Evolutionary conservation across 768 basidiomycete genomes (phyloP).

Genomic region (Russula foetens): DNA sequence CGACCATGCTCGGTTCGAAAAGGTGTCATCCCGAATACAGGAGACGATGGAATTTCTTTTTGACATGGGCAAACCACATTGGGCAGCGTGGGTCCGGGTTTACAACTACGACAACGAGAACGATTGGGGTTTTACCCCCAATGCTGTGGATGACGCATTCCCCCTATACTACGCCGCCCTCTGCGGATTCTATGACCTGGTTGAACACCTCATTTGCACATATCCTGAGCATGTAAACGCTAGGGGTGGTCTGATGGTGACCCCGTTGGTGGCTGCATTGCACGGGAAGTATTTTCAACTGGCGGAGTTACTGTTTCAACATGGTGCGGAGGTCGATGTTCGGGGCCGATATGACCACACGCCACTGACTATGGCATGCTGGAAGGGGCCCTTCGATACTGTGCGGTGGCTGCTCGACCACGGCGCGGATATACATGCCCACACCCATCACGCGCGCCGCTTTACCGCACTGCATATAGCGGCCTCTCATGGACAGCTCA

Average conservation of each 20-base stretch:
- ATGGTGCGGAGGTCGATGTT: background rate
- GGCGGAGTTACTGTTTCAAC: background rate
- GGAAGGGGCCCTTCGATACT: background rate
- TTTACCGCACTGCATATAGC: background rate
- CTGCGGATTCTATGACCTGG: background rate
- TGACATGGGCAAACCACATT: background rate
- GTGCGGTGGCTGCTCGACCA: background rate
- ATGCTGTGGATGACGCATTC: no score
- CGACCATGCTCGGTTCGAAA: background rate
- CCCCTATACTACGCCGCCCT: background rate
- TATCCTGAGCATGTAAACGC: background rate
- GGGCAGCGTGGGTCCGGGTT: background rate
- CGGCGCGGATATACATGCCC: background rate
- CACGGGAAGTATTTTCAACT: background rate
- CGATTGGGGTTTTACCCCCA: background rate
- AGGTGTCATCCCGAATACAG: background rate
- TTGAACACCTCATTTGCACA: background rate
- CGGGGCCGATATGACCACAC: background rate
- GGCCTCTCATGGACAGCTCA: background rate
- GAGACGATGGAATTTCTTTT: background rate
- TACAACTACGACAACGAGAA: background rate
- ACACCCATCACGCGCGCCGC: accelerated
- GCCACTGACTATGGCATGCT: background rate
- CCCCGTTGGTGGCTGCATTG: background rate
- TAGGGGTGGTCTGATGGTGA: background rate